A percentile compares a stretch with the other conserved stretches of the same genome.
These are phyloP conservation scores for Lactarius trivialis DNA, from an alignment of 768 basidiomycete species.

Conservation along the genomic window DNA sequence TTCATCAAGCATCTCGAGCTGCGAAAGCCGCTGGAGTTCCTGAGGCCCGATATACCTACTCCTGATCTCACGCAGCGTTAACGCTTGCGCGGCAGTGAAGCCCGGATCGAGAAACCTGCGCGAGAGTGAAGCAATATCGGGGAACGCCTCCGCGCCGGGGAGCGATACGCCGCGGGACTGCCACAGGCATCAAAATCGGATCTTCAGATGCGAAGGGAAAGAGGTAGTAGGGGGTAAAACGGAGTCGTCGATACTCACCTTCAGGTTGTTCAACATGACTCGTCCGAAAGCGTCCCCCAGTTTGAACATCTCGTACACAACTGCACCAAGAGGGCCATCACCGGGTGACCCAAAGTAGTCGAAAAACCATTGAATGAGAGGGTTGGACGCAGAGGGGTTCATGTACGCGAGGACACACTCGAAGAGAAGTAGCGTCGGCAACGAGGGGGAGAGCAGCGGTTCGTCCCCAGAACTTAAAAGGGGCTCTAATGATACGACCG, in stretches of 20 bases:
- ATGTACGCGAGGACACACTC: constrained; percentile 96
- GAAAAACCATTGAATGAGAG: constrained; percentile 69
- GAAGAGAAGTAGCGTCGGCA: constrained; percentile 81
- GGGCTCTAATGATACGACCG: constrained; percentile 41
- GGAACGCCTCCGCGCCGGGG: constrained; percentile 64
- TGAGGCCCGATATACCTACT: constrained; percentile 37
- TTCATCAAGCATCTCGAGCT: constrained; percentile 86
- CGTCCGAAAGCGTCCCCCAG: constrained; percentile 83
- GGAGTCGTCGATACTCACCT: constrained; percentile 37
- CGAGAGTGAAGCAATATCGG: constrained; percentile 48
- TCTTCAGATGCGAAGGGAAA: not conserved
- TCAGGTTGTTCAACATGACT: constrained; percentile 86
- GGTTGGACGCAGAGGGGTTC: constrained; percentile 48
- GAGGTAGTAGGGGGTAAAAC: not conserved
- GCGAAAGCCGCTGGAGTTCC: constrained; percentile 64
- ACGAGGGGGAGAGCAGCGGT: constrained; percentile 46
- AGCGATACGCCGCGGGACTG: constrained; percentile 44
- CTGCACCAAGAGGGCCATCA: constrained; percentile 39
- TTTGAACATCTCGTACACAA: constrained; percentile 93
- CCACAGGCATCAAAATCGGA: not conserved
- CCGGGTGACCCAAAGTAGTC: constrained; percentile 37
- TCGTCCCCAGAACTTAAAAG: constrained; percentile 29
- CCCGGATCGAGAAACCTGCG: constrained; percentile 52
- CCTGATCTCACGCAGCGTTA: constrained; percentile 68
- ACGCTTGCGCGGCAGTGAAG: constrained; percentile 48